Evolutionary conservation across 1,284 basidiomycete species (phyloP).

Genomic region (Quambalaria eucalypti): DNA sequence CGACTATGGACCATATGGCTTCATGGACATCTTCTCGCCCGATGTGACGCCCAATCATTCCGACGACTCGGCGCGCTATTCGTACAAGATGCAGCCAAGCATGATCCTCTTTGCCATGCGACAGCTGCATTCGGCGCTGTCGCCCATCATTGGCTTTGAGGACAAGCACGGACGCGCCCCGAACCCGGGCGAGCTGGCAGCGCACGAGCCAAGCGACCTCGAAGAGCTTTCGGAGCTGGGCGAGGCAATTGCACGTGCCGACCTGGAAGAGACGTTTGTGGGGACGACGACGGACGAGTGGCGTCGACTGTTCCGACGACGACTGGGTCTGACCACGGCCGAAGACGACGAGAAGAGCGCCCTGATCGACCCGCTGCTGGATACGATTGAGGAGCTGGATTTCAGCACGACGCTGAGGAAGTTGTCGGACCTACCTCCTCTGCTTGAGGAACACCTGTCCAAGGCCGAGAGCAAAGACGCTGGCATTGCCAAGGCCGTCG

Average conservation of each 20-base stretch:
- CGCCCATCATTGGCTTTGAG: conserved; percentile 27
- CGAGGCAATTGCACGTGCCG: conserved; percentile 15
- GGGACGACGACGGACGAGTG: conserved; percentile 27
- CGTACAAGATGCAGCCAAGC: conserved; percentile 56
- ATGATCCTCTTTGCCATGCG: conserved; percentile 48
- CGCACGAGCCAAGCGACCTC: conserved; percentile 12
- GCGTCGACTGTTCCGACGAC: conserved; percentile 20
- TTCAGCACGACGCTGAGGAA: conserved; percentile 27
- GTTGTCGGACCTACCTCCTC: conserved; percentile 13
- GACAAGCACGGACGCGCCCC: conserved; percentile 44
- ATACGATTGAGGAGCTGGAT: conserved; percentile 11
- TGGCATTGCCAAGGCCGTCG: conserved; percentile 10
- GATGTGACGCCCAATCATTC: conserved; percentile 88
- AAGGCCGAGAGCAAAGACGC: conserved; percentile 10
- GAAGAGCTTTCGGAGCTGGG: conserved; percentile 22
- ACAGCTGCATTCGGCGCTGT: conserved; percentile 13
- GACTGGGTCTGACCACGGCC: conserved; percentile 16
- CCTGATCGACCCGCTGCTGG: conserved; percentile 13
- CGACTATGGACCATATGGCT: conserved; percentile 72
- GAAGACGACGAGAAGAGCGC: conserved; percentile 2
- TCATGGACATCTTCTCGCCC: conserved; percentile 65
- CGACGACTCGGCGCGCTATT: conserved; percentile 75
- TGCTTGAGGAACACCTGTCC: conserved; percentile 1
- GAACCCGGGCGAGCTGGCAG: conserved; percentile 24
- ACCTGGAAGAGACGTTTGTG: conserved; percentile 22